A percentile compares a stretch with the other conserved stretches of the same genome.
Conservation (phyloP, 2,329 filamentous ascomycete genomes). For the Aspergillus felis region DNA sequence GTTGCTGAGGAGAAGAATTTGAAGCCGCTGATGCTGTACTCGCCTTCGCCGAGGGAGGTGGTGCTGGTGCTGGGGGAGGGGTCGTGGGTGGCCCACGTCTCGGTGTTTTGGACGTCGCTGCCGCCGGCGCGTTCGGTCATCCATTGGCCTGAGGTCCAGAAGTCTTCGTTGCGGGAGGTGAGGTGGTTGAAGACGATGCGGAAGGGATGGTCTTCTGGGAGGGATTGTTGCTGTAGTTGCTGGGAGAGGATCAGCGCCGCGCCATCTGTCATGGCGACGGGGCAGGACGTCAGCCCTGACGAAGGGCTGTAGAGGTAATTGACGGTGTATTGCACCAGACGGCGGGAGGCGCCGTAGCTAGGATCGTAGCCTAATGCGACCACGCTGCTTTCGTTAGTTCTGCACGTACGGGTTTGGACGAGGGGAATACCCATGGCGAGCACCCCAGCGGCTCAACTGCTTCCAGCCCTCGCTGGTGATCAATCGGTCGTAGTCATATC, state of each 20-base stretch:
- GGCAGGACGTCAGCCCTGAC: constrained; percentile 60
- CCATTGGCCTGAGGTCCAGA: constrained; percentile 38
- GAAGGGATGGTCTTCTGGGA: constrained; percentile 7
- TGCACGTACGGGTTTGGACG: neutral
- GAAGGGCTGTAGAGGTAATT: constrained; percentile 58
- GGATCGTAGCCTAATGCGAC: constrained; percentile 23
- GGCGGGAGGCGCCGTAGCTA: constrained; percentile 16
- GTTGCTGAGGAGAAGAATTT: constrained; percentile 70
- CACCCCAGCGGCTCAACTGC: constrained; percentile 31
- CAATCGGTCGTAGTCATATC: constrained; percentile 52
- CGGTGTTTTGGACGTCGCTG: constrained; percentile 32
- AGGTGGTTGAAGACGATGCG: constrained; percentile 5
- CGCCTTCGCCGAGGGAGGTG: constrained; percentile 20
- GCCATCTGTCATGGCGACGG: constrained; percentile 57
- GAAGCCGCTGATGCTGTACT: constrained; percentile 57
- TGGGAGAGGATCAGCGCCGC: constrained; percentile 32
- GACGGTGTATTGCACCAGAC: constrained; percentile 24
- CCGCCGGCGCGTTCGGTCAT: constrained; percentile 38
- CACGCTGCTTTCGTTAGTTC: constrained; percentile 12
- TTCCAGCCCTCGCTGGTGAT: constrained; percentile 65
- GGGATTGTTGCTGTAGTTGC: constrained; percentile 6
- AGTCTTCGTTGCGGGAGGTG: constrained; percentile 23
- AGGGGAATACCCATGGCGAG: constrained; percentile 22
- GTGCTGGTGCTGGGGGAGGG: constrained; percentile 15
- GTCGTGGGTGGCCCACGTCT: constrained; percentile 30